Conservation (phyloP, 2,329 filamentous ascomycete species). For the Nemania abortiva region DNA sequence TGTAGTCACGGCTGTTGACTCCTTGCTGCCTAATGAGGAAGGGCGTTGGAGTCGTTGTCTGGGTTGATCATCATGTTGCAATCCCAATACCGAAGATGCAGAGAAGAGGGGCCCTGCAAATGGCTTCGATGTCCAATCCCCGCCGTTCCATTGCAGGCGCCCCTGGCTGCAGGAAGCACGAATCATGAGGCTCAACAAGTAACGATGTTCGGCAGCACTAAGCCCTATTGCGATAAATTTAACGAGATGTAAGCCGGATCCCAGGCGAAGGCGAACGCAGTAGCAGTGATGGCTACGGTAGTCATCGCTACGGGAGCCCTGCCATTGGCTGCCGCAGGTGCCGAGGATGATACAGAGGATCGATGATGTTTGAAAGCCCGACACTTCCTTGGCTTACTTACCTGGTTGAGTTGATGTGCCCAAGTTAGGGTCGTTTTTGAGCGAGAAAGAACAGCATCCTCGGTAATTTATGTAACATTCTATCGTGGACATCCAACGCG, state of each 20-base stretch:
- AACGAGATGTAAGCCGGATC: slow-evolving; percentile 49
- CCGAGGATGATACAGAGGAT: slow-evolving; percentile 4
- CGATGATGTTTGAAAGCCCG: slow-evolving; percentile 11
- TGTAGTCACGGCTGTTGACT: neutral
- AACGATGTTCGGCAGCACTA: slow-evolving; percentile 48
- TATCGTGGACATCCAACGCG: neutral
- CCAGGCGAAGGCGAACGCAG: slow-evolving; percentile 11
- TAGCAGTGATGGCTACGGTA: slow-evolving; percentile 28
- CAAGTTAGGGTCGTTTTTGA: neutral
- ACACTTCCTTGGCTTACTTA: neutral
- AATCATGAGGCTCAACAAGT: slow-evolving; percentile 39
- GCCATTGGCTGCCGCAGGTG: slow-evolving; percentile 32
- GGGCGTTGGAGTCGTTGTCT: slow-evolving; percentile 9
- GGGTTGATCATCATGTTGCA: slow-evolving; percentile 1
- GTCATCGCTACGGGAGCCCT: slow-evolving; percentile 40
- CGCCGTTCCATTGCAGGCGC: slow-evolving; percentile 26
- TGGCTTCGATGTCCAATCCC: neutral
- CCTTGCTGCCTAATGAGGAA: neutral
- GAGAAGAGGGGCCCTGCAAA: slow-evolving; percentile 10
- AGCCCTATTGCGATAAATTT: slow-evolving; percentile 56
- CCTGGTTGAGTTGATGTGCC: neutral
- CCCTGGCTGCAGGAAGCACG: slow-evolving; percentile 24
- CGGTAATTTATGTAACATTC: neutral
- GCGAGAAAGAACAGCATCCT: neutral
- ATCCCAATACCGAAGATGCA: neutral